Percentiles rank a stretch among this genome's conserved stretches.
These are phyloP conservation scores for Acacia melanoxylon DNA, from an alignment of 306 rosid genomes.

Conservation along the genomic window DNA sequence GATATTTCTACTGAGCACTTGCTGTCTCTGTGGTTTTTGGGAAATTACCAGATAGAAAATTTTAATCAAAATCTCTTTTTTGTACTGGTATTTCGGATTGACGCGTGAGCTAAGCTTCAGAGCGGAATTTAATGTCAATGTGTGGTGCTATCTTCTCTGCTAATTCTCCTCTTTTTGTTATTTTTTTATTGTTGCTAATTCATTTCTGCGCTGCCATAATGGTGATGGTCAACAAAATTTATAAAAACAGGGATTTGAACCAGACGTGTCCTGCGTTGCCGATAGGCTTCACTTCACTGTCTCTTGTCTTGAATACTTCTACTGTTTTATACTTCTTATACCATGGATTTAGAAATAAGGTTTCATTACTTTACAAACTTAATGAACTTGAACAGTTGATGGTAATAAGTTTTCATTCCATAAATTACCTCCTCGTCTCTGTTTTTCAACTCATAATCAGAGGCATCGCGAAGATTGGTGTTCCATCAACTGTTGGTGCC, in stretches of 20 bases:
- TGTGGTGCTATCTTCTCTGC: conserved; percentile 13
- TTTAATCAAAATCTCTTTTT: background rate
- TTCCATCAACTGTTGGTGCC: conserved; percentile 26
- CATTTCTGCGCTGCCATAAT: conserved; percentile 1
- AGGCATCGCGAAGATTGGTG: background rate
- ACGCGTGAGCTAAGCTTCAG: background rate
- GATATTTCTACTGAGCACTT: conserved; percentile 17
- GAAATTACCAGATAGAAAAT: background rate
- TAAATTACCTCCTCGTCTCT: too few relatives aligned
- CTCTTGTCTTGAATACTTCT: background rate
- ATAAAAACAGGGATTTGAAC: conserved; percentile 1
- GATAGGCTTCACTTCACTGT: background rate
- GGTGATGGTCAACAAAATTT: conserved; percentile 18
- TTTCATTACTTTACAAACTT: background rate
- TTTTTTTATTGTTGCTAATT: background rate
- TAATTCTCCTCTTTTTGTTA: background rate
- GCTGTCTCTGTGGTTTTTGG: background rate
- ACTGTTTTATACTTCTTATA: background rate
- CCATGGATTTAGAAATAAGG: background rate
- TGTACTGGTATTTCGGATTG: conserved; percentile 11
- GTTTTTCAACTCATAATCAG: too few relatives aligned
- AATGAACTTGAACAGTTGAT: conserved; percentile 17
- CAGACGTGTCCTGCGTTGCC: conserved; percentile 16
- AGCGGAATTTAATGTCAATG: background rate
- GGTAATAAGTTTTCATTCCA: too few relatives aligned